Base-by-base conservation (phyloP, 139 green algal species). In the Pleodorina starrii region DNA sequence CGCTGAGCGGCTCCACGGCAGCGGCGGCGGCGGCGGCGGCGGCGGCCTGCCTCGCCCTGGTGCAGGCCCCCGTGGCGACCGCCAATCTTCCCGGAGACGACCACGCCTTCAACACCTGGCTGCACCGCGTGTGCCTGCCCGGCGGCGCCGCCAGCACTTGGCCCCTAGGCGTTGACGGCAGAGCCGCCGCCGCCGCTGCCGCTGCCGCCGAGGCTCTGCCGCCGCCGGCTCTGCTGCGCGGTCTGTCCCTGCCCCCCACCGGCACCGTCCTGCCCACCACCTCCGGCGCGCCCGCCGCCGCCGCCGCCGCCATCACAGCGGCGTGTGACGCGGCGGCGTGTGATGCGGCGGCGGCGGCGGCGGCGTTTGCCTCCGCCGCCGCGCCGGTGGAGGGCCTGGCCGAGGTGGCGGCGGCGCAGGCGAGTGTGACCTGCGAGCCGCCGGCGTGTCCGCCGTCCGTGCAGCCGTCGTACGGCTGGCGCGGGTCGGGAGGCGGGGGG, bases 61-160 rank as follows among this genome's bases (percentile, higher is more conserved):
- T n/a, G n/a, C n/a, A n/a, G n/a, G n/a, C n/a, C n/a, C n/a, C 63
- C 29, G 32, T 76, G 68, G 32, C 68, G 68, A 11, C n/a, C 32
- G 68, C 46, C 36, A 44, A 76, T 48, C 68, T 76, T 12, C 68
- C 68, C 9, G 68, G n/a, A n/a, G n/a, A 76, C 38, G 68, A 76
- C 32, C 35, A 44, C 35, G 68, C 35, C 32, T 38, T 73, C 19
- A 6, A 19, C 11, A 23, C 63, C 63, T 73, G 63, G 6, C 25
- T 73, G 63, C 63, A 73, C 21, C 25, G 32, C 6, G 32, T 73
- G 63, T 73, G 63, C 63, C n/a, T 19, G 63, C 63, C 27, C 63
- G 63, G 63, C 27, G 32, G 35, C 29, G 5, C 32, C 63, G 63
- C 48, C 48, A 73, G 21, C 63, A 73, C 63, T 3, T 73, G 63